These are phyloP conservation scores for Paramecium tetraurelia DNA, from an alignment of 73 alveolate species.

Conservation along the genomic window DNA sequence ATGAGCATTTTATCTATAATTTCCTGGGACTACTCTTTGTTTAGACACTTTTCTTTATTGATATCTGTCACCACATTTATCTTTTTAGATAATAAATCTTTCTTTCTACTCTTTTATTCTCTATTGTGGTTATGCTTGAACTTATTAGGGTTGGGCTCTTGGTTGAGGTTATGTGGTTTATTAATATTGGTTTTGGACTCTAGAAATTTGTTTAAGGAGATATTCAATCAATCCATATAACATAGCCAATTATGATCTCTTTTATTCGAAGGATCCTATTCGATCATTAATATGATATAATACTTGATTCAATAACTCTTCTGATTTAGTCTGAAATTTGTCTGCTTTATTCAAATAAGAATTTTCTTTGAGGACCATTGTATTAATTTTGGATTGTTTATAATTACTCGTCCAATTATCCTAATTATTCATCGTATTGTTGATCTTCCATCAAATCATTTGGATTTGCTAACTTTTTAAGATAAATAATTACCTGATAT, in stretches of 20 bases:
- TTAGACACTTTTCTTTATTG: background rate
- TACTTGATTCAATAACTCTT: background rate
- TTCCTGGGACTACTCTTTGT: constrained; percentile 7
- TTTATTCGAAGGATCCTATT: background rate
- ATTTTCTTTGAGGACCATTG: background rate
- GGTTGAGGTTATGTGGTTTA: background rate
- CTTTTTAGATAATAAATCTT: background rate
- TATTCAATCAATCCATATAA: constrained; percentile 30
- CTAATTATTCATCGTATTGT: background rate
- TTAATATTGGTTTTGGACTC: background rate
- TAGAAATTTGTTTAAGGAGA: background rate
- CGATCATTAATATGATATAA: background rate
- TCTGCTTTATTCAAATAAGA: constrained; percentile 15
- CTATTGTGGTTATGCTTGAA: background rate
- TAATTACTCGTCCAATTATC: background rate
- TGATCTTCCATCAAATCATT: background rate
- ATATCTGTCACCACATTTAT: constrained; percentile 10
- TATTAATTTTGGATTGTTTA: background rate
- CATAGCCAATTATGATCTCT: constrained; percentile 18
- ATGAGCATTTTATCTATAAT: constrained; percentile 18
- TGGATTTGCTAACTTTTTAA: background rate
- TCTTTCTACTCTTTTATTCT: background rate
- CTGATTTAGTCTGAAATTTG: background rate
- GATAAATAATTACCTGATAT: background rate
- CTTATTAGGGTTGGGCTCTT: background rate